Evolutionary conservation across 768 basidiomycete species (phyloP).

Genomic region (Mrakia blollopis): DNA sequence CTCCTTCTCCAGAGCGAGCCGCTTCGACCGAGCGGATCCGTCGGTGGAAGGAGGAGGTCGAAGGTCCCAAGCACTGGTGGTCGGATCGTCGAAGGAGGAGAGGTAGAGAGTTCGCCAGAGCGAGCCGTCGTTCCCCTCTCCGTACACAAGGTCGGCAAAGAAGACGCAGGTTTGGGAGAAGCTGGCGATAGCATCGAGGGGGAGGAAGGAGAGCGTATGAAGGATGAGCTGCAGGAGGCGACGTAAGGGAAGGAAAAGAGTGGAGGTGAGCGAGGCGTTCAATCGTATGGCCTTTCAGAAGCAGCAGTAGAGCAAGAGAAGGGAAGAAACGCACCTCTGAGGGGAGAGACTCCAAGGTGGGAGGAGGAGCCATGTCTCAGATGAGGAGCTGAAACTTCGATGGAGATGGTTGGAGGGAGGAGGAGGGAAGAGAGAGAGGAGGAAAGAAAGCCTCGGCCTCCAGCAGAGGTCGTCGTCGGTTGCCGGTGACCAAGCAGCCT

Average conservation of each 20-base stretch:
- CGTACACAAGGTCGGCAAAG: neutral
- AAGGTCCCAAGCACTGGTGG: neutral
- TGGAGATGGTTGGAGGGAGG: neutral
- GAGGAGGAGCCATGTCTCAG: neutral
- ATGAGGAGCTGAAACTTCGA: neutral
- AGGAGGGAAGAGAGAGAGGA: neutral
- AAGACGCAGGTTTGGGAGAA: neutral
- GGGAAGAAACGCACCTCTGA: neutral
- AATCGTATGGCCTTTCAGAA: neutral
- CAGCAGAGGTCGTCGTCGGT: too few relatives aligned
- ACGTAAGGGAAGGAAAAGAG: neutral
- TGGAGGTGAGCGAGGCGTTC: neutral
- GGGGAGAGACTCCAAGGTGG: neutral
- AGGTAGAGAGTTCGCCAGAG: neutral
- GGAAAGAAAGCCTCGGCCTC: too few relatives aligned
- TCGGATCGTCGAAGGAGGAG: neutral
- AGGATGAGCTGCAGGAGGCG: neutral
- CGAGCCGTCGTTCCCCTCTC: neutral
- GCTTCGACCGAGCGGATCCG: neutral
- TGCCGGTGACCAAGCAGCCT: too few relatives aligned
- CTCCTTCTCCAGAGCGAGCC: neutral
- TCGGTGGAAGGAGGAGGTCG: neutral
- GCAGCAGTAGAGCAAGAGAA: neutral
- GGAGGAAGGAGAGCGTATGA: constrained; percentile 5
- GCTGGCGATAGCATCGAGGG: neutral